Evolutionary conservation across 2,329 filamentous ascomycete genomes (phyloP), one percentile per base, ranked within the genome.

Genomic region (Aspergillus fischeri): DNA sequence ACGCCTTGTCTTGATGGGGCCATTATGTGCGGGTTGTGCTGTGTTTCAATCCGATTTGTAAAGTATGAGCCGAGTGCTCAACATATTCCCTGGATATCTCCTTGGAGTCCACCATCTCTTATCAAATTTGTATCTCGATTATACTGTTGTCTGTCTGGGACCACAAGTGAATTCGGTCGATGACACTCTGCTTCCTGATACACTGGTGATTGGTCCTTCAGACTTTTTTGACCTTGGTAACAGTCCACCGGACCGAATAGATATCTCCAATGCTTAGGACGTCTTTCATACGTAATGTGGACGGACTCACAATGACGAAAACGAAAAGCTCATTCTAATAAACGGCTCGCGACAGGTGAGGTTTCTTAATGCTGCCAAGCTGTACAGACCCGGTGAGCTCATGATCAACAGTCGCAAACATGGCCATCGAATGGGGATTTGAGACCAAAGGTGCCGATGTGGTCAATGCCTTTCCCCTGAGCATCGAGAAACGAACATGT

Each of bases 401-500:
- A 27, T 24, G 21, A 47, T 47, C 45, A 5, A 21, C 20, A 28
- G 7, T 10, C 14, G 17, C 17, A 28, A 53, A 20, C 21, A 56
- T 41, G 25, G 27, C 3, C 21, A 41, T 29, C 8, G 29, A 32
- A 27, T 54, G 49, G 17, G 53, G 53, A n/a, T 9, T 48, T 9
- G 59, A 67, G 7, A 73, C 66, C 4, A 69, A 65, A 25, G 73
- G 71, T 17, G 59, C 51, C 2, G 67, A 73, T 17, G 71, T 74
- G 24, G 65, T 67, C 4, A 55, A 62, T 6, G 64, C 60, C 44
- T 73, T 73, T 55, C 58, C 63, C 6, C 62, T 69, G 6, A 49
- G 60, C 21, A 65, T 74, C 21, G 64, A 66, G 49, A 60, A 67
- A 17, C 72, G 67, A 56, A 73, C 67, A 50, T 66, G 72, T 72